Percentiles rank a stretch among this genome's conserved stretches.
These are phyloP conservation scores for Pyrenula aspistea DNA, from an alignment of 495 filamentous ascomycete genomes.

Conservation along the genomic window DNA sequence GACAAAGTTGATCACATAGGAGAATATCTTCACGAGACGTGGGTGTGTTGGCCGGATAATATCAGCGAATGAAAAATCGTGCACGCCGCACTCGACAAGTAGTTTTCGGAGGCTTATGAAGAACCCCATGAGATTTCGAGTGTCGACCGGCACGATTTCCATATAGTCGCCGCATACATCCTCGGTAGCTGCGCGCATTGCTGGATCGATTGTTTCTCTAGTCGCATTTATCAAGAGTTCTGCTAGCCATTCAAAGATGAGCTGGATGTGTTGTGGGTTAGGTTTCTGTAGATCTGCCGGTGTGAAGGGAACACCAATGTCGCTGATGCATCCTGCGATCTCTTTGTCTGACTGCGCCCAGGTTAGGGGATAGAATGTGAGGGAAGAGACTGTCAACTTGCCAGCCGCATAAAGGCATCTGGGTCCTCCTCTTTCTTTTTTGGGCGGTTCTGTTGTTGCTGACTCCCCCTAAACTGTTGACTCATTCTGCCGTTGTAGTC, in stretches of 20 bases:
- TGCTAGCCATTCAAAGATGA: conserved; percentile 95
- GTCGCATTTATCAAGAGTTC: conserved; percentile 87
- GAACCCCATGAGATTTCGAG: conserved; percentile 86
- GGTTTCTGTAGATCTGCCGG: conserved; percentile 87
- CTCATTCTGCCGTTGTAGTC: conserved; percentile 75
- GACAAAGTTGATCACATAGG: conserved; percentile 96
- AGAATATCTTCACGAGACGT: conserved; percentile 82
- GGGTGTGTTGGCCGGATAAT: conserved; percentile 78
- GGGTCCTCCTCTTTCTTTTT: conserved; percentile 71
- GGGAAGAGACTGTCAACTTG: conserved; percentile 18
- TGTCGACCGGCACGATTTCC: conserved; percentile 72
- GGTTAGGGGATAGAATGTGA: neutral
- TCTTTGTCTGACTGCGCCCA: conserved; percentile 58
- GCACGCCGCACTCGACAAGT: conserved; percentile 70
- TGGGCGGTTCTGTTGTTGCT: conserved; percentile 46
- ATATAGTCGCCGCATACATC: conserved; percentile 74
- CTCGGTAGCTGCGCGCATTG: conserved; percentile 80
- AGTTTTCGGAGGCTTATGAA: conserved; percentile 67
- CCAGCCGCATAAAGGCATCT: conserved; percentile 82
- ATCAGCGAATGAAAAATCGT: conserved; percentile 86
- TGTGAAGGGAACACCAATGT: conserved; percentile 82
- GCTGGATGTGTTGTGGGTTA: conserved; percentile 83
- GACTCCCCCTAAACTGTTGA: conserved; percentile 40
- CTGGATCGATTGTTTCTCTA: conserved; percentile 81
- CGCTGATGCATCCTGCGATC: conserved; percentile 92